These are phyloP conservation scores for Ashbya aceris DNA, from an alignment of 1,139 yeast species.

Conservation along the genomic window DNA sequence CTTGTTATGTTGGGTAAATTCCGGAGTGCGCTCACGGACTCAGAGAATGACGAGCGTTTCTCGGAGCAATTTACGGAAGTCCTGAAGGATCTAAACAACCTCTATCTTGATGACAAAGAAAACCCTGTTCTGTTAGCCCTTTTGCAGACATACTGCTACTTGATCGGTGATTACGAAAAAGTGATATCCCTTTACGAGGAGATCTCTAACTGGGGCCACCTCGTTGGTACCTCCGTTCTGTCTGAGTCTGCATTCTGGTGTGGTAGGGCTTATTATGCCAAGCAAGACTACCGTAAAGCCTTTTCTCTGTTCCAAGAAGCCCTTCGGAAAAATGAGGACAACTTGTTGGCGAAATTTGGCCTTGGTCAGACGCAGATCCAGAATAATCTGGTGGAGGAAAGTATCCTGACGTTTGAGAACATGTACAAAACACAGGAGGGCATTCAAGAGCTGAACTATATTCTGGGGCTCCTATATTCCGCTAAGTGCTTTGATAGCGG, in stretches of 20 bases:
- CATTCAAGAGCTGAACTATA: conserved; percentile 65
- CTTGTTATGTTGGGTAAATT: conserved; percentile 62
- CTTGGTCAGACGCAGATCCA: conserved; percentile 77
- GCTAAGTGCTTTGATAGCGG: conserved; percentile 31
- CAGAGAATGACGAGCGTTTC: conserved; percentile 46
- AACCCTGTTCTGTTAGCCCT: conserved; percentile 38
- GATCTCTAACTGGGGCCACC: conserved; percentile 25
- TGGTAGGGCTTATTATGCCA: conserved; percentile 63
- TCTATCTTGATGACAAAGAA: conserved; percentile 23
- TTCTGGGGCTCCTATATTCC: conserved; percentile 67
- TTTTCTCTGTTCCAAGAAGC: conserved; percentile 67
- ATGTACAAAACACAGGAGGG: conserved; percentile 59
- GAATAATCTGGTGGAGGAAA: conserved; percentile 71
- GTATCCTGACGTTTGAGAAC: conserved; percentile 74
- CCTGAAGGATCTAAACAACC: conserved; percentile 26
- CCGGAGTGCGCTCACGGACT: conserved; percentile 45
- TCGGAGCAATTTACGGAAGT: conserved; percentile 41
- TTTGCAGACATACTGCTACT: conserved; percentile 47
- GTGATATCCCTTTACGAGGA: conserved; percentile 51
- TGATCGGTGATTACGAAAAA: conserved; percentile 47
- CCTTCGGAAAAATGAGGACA: conserved; percentile 49
- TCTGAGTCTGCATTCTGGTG: conserved; percentile 85
- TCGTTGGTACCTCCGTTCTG: conserved; percentile 33
- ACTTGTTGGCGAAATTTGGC: conserved; percentile 67
- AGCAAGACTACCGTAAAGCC: conserved; percentile 54